phyloP scores from a whole-genome alignment of 2,329 filamentous ascomycete genomes.

The Penicillium rolfsii region DNA sequence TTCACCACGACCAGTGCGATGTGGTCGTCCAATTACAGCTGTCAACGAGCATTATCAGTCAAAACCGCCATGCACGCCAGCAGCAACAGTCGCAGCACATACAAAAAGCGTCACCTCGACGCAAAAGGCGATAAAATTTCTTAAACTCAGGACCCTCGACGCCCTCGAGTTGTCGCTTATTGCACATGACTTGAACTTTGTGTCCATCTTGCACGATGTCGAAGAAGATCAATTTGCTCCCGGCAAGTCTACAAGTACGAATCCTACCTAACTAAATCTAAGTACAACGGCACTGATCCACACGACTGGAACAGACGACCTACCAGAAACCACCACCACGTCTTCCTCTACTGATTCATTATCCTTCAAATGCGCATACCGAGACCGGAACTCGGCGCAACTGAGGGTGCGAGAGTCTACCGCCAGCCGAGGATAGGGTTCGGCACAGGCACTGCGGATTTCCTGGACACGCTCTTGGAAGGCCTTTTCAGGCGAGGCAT shows the following conservation, averaged over 20 bases:
- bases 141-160: constrained; percentile 55
- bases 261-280: constrained; percentile 68
- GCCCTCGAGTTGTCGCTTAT: constrained; percentile 55
- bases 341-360: constrained; percentile 46
- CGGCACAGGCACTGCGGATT: constrained; percentile 38
- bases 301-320: constrained; percentile 32
- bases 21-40: constrained; percentile 72
- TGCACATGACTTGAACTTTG: constrained; percentile 76
- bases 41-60: constrained; percentile 12
- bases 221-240: constrained; percentile 81
- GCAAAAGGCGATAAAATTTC: constrained; percentile 66
- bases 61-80: constrained; percentile 12
- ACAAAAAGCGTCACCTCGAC: constrained; percentile 84
- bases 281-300: constrained; percentile 34
- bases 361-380: constrained; percentile 42
- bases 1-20: constrained; percentile 72
- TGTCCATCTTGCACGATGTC: constrained; percentile 75
- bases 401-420: constrained; percentile 36
- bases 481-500: constrained; percentile 38
- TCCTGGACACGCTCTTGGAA: constrained; percentile 44
- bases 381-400: constrained; percentile 43
- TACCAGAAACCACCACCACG: constrained; percentile 49
- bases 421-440: constrained; percentile 46
- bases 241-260: constrained; percentile 68
- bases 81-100: constrained; percentile 49